Base-by-base conservation (phyloP, 2,329 filamentous ascomycete species). In the Botrytis porri region DNA sequence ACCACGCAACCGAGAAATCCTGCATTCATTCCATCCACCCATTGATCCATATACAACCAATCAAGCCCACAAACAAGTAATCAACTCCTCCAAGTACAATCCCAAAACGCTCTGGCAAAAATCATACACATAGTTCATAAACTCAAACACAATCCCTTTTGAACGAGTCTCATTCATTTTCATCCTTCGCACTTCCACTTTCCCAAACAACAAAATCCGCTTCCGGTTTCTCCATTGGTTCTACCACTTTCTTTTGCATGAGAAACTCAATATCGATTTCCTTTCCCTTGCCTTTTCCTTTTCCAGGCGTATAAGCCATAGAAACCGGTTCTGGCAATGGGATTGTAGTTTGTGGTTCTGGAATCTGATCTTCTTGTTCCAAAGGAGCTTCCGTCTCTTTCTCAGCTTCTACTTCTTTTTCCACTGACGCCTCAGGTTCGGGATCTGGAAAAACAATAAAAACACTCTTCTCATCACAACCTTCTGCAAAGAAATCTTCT, bases 151-250 rank as follows among this genome's bases (percentile, higher is more conserved):
- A 43, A 18, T n/a, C 35, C 39, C 20, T 14, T 43, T 2, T 37
- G 3, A 51, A 22, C 10, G 37, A 62, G 4, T n/a, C 45, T 41
- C n/a, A 67, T 41, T 72, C 62, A 64, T 60, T 32, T 59, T 78
- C 90, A 65, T 89, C 90, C 76, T 88, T 88, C 39, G 87, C 86
- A 80, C 89, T 92, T 39, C 85, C 86, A 79, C 90, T 92, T 81
- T 93, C 91, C 90, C 90, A 93, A 25, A 93, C 85, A 77, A 92
- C 89, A 77, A 93, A 89, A 79, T 82, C 85, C 77, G 89, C 87
- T 59, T 86, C 88, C 0, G 87, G 86, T 64, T 87, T 88, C 70
- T 90, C 87, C 8, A 90, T 84, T 0, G 87, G 86, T 71, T 86
- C 81, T 22, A 90, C 81, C 3, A 87, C 78, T 2, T 84, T 79